These are phyloP conservation scores for Mrakia gelida DNA, from an alignment of 768 basidiomycete genomes.

Conservation along the genomic window DNA sequence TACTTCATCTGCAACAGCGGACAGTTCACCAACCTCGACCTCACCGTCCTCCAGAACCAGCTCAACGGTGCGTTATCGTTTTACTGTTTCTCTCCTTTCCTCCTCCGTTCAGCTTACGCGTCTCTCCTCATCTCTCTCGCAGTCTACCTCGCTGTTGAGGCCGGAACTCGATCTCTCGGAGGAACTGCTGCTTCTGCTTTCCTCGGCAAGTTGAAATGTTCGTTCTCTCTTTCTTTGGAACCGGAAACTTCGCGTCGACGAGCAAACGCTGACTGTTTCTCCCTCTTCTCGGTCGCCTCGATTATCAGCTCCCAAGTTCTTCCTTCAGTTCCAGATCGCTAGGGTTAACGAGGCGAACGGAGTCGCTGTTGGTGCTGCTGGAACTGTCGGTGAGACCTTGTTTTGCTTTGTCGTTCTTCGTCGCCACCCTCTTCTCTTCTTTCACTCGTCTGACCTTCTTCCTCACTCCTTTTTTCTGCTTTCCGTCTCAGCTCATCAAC, in stretches of 20 bases:
- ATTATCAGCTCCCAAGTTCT: slow-evolving; percentile 32
- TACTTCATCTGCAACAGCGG: neutral
- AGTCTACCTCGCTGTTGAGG: slow-evolving; percentile 35
- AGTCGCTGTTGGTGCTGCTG: slow-evolving; percentile 29
- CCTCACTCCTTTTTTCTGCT: too few species aligned
- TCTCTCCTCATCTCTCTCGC: neutral
- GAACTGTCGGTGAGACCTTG: slow-evolving; percentile 27
- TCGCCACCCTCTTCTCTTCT: neutral
- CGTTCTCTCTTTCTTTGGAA: neutral
- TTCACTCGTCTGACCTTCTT: neutral
- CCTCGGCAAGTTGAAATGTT: slow-evolving; percentile 32
- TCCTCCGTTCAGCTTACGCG: neutral
- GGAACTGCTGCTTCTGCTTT: slow-evolving; percentile 12
- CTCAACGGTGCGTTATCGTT: slow-evolving; percentile 25
- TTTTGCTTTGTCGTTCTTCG: too few species aligned
- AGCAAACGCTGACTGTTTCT: neutral
- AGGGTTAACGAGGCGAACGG: slow-evolving; percentile 32
- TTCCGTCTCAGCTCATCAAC: neutral
- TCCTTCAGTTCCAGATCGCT: slow-evolving; percentile 37
- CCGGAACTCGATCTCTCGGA: slow-evolving; percentile 32
- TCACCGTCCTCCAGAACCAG: slow-evolving; percentile 32
- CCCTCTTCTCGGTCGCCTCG: neutral
- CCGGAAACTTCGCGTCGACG: neutral
- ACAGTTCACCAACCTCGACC: slow-evolving; percentile 29
- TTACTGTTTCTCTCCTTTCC: neutral